A percentile compares a stretch with the other conserved stretches of the same genome.
Evolutionary conservation across 345 rosid genomes (phyloP).

Genomic region (Eucalyptus tenuipes): DNA sequence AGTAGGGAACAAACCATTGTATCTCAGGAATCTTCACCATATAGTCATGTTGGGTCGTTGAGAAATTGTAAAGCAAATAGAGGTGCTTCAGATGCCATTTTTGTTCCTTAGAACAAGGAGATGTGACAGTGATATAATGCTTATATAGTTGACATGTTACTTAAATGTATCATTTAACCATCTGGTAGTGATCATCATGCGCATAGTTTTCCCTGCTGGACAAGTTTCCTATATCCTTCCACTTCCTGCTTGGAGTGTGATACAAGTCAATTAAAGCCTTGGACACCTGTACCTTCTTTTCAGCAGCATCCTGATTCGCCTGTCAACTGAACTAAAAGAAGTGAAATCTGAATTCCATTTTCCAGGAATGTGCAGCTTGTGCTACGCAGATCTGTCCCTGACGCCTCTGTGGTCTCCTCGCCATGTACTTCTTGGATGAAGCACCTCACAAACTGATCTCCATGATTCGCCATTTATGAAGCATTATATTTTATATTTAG

Average conservation of each 20-base stretch:
- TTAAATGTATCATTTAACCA: not conserved
- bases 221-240: not conserved
- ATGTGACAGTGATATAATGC: not conserved
- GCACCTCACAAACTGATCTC: not conserved
- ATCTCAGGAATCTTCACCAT: not conserved
- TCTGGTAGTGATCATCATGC: not conserved
- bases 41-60: not conserved
- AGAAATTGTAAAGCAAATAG: not conserved
- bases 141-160: not conserved
- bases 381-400: not conserved
- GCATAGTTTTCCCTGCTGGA: not conserved
- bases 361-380: not conserved
- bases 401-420: not conserved
- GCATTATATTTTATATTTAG: not conserved
- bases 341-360: not conserved
- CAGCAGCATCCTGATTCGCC: not conserved
- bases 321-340: not conserved
- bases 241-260: not conserved
- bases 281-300: not conserved
- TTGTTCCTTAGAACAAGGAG: not conserved
- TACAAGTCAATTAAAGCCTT: not conserved
- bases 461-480: not conserved
- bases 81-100: not conserved
- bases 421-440: not conserved
- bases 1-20: not conserved